These are phyloP conservation scores for Ceratobasidium sp. DNA, from an alignment of 1,284 basidiomycete species.

Conservation along the genomic window DNA sequence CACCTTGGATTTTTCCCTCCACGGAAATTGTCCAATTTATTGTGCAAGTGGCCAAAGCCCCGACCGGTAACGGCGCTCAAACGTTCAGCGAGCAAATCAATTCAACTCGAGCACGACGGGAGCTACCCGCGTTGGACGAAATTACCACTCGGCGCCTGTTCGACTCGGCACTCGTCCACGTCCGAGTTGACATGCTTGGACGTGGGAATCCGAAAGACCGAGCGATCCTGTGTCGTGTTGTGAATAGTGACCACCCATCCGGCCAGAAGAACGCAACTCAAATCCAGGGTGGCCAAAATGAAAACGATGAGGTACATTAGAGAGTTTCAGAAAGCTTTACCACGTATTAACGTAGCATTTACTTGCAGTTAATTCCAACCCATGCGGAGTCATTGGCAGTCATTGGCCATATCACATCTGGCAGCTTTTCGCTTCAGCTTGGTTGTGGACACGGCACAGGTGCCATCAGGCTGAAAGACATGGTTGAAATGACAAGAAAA, in stretches of 20 bases:
- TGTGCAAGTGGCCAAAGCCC: neutral
- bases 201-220: conserved; percentile 79
- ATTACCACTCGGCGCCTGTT: conserved; percentile 59
- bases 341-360: too few species aligned
- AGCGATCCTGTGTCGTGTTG: conserved; percentile 72
- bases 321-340: too few species aligned
- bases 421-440: conserved; percentile 78
- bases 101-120: conserved; percentile 62
- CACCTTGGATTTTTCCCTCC: conserved; percentile 43
- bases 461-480: conserved; percentile 66
- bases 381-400: too few species aligned
- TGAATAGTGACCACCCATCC: conserved; percentile 61
- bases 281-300: conserved; percentile 54
- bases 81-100: conserved; percentile 67
- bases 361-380: too few species aligned
- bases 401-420: conserved; percentile 84
- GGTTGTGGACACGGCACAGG: conserved; percentile 81
- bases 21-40: neutral
- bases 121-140: conserved; percentile 58
- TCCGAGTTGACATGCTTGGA: conserved; percentile 68
- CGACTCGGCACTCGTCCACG: conserved; percentile 69
- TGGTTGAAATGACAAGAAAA: conserved; percentile 66
- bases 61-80: conserved; percentile 49
- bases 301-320: conserved; percentile 47
- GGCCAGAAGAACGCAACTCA: conserved; percentile 53